These are phyloP conservation scores for Waltiozyma solani DNA, from an alignment of 1,139 yeast species.

Conservation along the genomic window DNA sequence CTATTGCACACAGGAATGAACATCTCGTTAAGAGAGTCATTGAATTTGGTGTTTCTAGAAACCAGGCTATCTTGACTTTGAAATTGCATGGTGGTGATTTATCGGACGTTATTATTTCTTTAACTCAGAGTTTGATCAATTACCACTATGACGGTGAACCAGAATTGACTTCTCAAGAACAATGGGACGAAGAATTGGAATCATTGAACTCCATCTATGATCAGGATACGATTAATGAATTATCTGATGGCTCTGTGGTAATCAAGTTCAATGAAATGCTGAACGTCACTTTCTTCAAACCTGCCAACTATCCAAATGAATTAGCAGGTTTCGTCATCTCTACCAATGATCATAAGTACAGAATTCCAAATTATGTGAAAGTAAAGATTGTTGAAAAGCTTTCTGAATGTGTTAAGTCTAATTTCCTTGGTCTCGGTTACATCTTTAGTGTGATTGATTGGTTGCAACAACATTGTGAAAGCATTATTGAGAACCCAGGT, in stretches of 20 bases:
- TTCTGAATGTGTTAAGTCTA: constrained; percentile 29
- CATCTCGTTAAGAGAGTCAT: constrained; percentile 43
- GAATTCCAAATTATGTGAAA: constrained; percentile 68
- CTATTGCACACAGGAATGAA: constrained; percentile 36
- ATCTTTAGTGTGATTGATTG: constrained; percentile 61
- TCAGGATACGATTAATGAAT: constrained; percentile 22
- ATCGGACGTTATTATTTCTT: constrained; percentile 37
- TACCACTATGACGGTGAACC: constrained; percentile 9
- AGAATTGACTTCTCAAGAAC: constrained; percentile 23
- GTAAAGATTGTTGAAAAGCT: constrained; percentile 47
- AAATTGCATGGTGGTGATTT: constrained; percentile 35
- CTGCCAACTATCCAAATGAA: constrained; percentile 44
- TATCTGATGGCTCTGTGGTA: constrained; percentile 16
- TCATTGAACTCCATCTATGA: constrained; percentile 51
- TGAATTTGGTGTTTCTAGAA: constrained; percentile 62
- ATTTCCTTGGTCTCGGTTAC: constrained; percentile 58
- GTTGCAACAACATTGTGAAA: constrained; percentile 52
- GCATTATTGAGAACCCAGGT: constrained; percentile 65
- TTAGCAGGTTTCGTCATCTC: constrained; percentile 55
- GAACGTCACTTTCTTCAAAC: constrained; percentile 41
- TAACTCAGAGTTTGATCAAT: constrained; percentile 34
- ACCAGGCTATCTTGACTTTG: constrained; percentile 45
- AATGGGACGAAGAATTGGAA: constrained; percentile 77
- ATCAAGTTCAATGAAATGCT: constrained; percentile 22
- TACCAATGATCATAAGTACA: constrained; percentile 32